Evolutionary conservation across 2,329 filamentous ascomycete genomes (phyloP).

Genomic region (Colletotrichum sp.): DNA sequence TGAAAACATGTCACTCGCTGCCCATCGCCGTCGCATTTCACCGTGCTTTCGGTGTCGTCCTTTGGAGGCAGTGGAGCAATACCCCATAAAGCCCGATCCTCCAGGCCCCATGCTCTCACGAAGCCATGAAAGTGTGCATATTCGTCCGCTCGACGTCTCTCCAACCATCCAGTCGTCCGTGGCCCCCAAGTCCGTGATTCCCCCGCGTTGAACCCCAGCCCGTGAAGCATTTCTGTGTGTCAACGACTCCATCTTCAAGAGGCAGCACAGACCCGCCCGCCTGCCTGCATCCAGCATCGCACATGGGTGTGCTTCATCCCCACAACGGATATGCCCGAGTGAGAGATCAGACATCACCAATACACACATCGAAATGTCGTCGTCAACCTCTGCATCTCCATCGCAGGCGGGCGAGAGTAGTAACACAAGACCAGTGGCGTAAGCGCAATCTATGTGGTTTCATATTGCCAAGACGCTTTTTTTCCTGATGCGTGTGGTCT

Average conservation of each 20-base stretch:
- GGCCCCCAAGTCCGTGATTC: not conserved
- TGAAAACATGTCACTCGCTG: not conserved
- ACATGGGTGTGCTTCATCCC: not conserved
- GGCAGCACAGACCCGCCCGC: not conserved
- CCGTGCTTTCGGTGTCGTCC: not conserved
- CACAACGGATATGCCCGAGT: not conserved
- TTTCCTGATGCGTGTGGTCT: not conserved
- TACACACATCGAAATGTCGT: not conserved
- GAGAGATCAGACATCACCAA: not conserved
- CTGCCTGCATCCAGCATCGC: not conserved
- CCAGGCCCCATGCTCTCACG: not conserved
- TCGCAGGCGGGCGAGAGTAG: not conserved
- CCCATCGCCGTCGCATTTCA: not conserved
- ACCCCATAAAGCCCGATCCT: not conserved
- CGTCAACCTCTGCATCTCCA: not conserved
- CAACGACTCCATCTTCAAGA: constrained; percentile 1
- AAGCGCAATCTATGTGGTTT: not conserved
- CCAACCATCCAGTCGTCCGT: not conserved
- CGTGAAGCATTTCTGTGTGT: constrained; percentile 3
- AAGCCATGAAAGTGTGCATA: not conserved
- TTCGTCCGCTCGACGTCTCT: not conserved
- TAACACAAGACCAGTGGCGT: constrained; percentile 30
- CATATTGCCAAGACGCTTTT: not conserved
- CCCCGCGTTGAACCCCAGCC: constrained; percentile 6
- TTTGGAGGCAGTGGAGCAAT: not conserved